Base-by-base conservation (phyloP, 176 grass and related monocot genomes). In the Thinopyrum elongatum region DNA sequence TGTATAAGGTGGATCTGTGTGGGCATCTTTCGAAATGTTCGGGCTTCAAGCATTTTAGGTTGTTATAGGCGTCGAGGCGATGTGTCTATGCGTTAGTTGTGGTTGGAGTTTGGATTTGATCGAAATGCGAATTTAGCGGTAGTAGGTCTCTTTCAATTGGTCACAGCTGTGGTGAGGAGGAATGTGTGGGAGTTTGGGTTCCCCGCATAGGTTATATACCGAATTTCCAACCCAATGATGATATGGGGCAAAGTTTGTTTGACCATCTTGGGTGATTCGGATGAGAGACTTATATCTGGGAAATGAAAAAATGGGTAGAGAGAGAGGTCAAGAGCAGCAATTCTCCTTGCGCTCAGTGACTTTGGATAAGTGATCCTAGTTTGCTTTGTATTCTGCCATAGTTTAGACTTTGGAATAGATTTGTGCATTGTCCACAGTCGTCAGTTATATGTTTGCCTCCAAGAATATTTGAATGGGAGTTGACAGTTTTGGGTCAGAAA, bases 1-100 rank as follows among this genome's bases (percentile, higher is more conserved):
- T 6, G 2, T 82, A 30, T 80, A 2, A 8, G 36, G 73, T 74
- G 65, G 90, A 92, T 83, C 44, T n/a, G 10, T 51, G 35, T 4
- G 67, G 21, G 60, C 46, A 35, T 80, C 22, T 49, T 38, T 25
- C 19, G 21, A 60, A 67, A 65, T 74, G 33, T n/a, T 53, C 23
- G 25, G 42, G 80, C 31, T 78, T 83, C 38, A 23, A 55, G 15
- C 1, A 28, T 75, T 65, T 1, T 19, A 8, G 23, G 15, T 23
- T 26, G 34, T 42, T 42, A 42, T 76, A 35, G 62, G 29, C 8
- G 8, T 35, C 15, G 59, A 72, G 59, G 58, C 26, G 39, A 51
- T 8, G 57, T 42, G 44, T 76, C 34, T 3, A 74, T 84, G 31
- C 72, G 46, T 35, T 63, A 25, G 70, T n/a, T 75, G 10, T 85